Evolutionary conservation across 441 rosid genomes (phyloP), one percentile per base, ranked within the genome.

Genomic region (Bruguiera hainesii): DNA sequence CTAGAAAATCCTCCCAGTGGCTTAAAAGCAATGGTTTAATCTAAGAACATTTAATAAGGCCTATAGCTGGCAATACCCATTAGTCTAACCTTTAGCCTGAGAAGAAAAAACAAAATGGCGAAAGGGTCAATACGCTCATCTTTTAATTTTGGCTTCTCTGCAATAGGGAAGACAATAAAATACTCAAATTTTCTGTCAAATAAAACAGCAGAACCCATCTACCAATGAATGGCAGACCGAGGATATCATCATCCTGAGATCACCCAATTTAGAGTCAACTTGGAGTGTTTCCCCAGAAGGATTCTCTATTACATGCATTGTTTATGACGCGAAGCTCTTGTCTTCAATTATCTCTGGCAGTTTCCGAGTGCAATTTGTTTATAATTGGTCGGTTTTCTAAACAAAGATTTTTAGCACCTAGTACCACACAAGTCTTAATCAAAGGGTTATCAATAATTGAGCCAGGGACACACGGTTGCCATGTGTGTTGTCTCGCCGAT

Each of bases 101-200:
- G 9, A 69, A 68, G 53, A 70, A 78, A 68, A 78, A 81, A 79
- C 77, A 71, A 85, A 77, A 52, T 66, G 67, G 60, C 52, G 78
- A 65, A 80, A 58, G 70, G 72, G 87, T 81, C 85, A 80, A 83
- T 78, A 81, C 78, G 65, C 56, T 56, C 60, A 61, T 64, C 72
- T 70, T 77, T 71, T 71, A 70, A 42, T 56, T 46, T 65, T 28
- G 68, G 63, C 10, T 35, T 55, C 25, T 26, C 28, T 26, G 25
- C 15, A 15, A 8, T 23, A 1, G 30, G 16, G 16, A 55, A 11
- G 28, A 55, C 64, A 56, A 65, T 49, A 49, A 63, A 69, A 63
- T 33, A 33, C 35, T 18, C 37, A 9, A 7, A 0, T 49, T 53
- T 35, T 56, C 28, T 53, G 53, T 59, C 19, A 25, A 51, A 35